Base-by-base conservation (phyloP, 2,329 filamentous ascomycete genomes). In the Dothideomycetes sp. region DNA sequence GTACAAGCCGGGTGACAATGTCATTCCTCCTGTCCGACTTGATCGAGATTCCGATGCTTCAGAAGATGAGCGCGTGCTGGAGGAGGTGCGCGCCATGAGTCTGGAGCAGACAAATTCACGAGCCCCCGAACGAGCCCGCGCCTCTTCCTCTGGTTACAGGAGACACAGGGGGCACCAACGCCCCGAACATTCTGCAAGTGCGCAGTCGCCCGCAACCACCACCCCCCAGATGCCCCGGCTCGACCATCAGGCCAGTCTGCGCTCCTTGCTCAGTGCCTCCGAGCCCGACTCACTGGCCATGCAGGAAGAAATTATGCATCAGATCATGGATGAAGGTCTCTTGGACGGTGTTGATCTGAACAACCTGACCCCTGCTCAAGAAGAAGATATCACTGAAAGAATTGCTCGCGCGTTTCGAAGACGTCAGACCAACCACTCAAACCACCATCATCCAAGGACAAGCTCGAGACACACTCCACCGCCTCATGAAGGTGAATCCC, bases 361-460 rank as follows among this genome's bases (percentile, higher is more conserved):
- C 52, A 88, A 88, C 47, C 78, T 95, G 39, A 87, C 89, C 46
- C 70, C 86, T 12, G 76, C 69, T 36, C 84, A 87, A 52, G 86
- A 95, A 55, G 87, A 95, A 52, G 85, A 93, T 53, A 76, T 96
- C 12, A 94, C 84, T 47, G 83, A 89, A 53, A 79, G 83, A 43
- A 94, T 96, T 50, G 88, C 87, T 2, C 84, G 93, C 52, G 86
- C 86, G 2, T 94, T 93, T 54, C 70, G 84, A 42, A 73, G 84
- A 45, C 72, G 85, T 19, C 85, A n/a, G 24, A 22, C 11, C 19
- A 33, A 22, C 19, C 7, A 27, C 12, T 7, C 22, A 7, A 27
- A 12, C 7, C 22, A 27, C 22, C 22, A 12, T 12, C 22, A 12
- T 27, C 22, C 7, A 27, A 7, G 7, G 22, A n/a, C n/a, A n/a